Percentiles rank a stretch among this genome's conserved stretches.
Conservation (phyloP, 257 asterid genomes). For the Plectranthus barbatus region DNA sequence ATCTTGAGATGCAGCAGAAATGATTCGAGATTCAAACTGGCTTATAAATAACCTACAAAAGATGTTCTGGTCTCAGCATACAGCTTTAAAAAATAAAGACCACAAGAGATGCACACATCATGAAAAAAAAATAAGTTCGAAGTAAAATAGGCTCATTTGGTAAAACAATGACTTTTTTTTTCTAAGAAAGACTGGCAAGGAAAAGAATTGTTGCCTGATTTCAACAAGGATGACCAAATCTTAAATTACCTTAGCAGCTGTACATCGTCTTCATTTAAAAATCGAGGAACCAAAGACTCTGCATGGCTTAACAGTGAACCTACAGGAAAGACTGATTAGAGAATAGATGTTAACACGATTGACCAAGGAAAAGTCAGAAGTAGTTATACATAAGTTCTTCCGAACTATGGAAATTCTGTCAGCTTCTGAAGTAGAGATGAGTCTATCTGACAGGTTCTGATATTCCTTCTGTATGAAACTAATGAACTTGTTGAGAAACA, state of each 20-base stretch:
- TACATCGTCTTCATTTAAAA: conserved; percentile 81
- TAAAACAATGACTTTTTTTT: not conserved
- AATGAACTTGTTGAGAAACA: conserved; percentile 71
- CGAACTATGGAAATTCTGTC: conserved; percentile 43
- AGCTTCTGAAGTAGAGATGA: conserved; percentile 37
- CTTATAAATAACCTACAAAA: conserved; percentile 60
- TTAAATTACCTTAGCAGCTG: conserved; percentile 82
- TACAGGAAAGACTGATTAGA: conserved; percentile 26
- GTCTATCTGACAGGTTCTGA: conserved; percentile 32
- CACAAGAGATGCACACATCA: not conserved
- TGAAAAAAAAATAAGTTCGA: not conserved
- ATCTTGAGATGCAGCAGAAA: conserved; percentile 45
- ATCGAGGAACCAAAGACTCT: conserved; percentile 73
- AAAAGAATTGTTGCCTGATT: not conserved
- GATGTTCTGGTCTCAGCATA: conserved; percentile 15
- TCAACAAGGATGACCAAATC: conserved; percentile 6
- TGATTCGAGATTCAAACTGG: conserved; percentile 43
- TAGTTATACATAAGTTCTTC: conserved; percentile 58
- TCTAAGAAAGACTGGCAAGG: not conserved
- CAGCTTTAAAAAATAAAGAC: not conserved
- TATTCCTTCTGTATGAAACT: conserved; percentile 56
- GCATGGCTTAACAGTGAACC: conserved; percentile 94
- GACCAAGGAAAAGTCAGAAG: conserved; percentile 7
- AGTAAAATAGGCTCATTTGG: not conserved
- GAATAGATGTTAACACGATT: conserved; percentile 1